phyloP scores from a whole-genome alignment of 805 yeast species.

The Schwanniomyces occidentalis region DNA sequence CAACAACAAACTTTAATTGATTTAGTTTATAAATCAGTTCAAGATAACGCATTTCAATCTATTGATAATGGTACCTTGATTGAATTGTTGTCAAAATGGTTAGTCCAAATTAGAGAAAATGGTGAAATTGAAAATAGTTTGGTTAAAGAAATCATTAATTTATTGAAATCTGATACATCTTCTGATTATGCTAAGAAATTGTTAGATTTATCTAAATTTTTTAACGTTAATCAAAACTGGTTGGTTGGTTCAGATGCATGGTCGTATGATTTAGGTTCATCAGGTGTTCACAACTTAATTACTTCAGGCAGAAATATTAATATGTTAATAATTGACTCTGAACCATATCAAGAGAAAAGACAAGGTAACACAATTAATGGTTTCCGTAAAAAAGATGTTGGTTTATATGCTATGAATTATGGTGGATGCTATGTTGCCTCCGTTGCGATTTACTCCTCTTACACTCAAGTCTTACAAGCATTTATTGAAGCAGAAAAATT shows the following conservation, averaged over 20 bases:
- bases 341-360: conserved; percentile 53
- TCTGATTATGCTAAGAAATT: conserved; percentile 46
- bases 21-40: conserved; percentile 47
- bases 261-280: conserved; percentile 89
- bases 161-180: conserved; percentile 37
- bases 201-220: conserved; percentile 45
- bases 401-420: conserved; percentile 91
- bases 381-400: conserved; percentile 84
- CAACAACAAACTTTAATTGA: conserved; percentile 46
- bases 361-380: conserved; percentile 36
- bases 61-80: conserved; percentile 49
- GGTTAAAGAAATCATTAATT: conserved; percentile 34
- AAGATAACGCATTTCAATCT: conserved; percentile 44
- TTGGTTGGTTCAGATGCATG: conserved; percentile 92
- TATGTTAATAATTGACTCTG: conserved; percentile 83
- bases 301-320: conserved; percentile 76
- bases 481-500: conserved; percentile 85
- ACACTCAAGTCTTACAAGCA: conserved; percentile 89
- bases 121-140: conserved; percentile 22
- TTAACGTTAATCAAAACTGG: conserved; percentile 65
- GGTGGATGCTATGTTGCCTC: conserved; percentile 91
- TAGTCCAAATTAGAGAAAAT: conserved; percentile 46
- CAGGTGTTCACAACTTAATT: conserved; percentile 86
- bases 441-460: conserved; percentile 89
- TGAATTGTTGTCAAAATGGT: conserved; percentile 69